phyloP scores from a whole-genome alignment of 192 early-diverging fungal genomes.

The Coemansia sp. region DNA sequence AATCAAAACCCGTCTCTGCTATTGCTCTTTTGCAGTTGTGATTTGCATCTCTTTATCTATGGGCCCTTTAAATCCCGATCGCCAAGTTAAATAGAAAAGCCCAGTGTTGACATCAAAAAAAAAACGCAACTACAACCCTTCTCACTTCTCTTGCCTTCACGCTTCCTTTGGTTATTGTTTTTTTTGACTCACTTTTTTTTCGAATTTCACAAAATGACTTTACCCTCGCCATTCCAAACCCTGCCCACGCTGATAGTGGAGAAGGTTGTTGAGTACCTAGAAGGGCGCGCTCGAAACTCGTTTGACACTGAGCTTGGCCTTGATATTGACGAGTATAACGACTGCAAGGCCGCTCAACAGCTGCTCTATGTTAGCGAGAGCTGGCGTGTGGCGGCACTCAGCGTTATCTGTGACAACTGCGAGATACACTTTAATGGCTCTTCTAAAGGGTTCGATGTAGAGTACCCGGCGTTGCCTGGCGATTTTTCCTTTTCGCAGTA shows the following conservation, averaged over 20 bases:
- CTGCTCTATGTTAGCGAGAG: constrained; percentile 2
- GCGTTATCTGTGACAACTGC: neutral
- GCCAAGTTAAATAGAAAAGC: neutral
- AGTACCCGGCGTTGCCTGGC: neutral
- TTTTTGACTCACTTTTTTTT: neutral
- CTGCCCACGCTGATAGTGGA: neutral
- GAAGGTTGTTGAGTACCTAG: neutral
- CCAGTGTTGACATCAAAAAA: constrained; percentile 10
- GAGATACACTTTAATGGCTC: neutral
- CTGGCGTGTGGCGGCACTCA: neutral
- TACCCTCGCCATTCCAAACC: neutral
- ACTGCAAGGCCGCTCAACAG: neutral
- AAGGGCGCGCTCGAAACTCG: neutral
- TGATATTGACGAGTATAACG: neutral
- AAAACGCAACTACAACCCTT: no score
- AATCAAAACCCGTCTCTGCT: no score
- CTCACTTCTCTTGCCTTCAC: no score
- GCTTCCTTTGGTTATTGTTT: neutral
- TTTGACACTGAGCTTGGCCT: neutral
- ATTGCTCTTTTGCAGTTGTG: no score
- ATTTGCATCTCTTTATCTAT: no score
- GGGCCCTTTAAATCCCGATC: no score
- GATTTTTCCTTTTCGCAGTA: neutral
- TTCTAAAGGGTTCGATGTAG: neutral
- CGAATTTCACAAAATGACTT: neutral